A percentile compares a stretch with the other conserved stretches of the same genome.
phyloP scores from a whole-genome alignment of 352 stramenopile species.

The Globisporangium camurandrum region DNA sequence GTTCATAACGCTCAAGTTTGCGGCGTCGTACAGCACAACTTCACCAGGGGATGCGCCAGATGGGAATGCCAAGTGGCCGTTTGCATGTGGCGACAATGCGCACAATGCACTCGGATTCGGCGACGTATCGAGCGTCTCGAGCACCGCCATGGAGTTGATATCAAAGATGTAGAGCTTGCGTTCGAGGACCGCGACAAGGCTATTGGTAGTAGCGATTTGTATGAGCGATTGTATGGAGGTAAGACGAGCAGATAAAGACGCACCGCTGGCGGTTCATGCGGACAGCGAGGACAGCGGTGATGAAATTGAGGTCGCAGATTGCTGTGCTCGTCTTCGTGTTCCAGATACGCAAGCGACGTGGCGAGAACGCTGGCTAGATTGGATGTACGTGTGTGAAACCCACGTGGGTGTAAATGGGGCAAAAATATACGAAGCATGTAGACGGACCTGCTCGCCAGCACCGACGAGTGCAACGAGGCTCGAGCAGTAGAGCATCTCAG shows the following conservation, averaged over 20 bases:
- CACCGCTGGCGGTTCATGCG: constrained; percentile 88
- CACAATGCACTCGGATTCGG: constrained; percentile 82
- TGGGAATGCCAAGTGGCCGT: constrained; percentile 80
- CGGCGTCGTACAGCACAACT: constrained; percentile 90
- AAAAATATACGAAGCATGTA: not conserved
- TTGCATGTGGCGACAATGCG: constrained; percentile 79
- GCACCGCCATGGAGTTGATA: constrained; percentile 91
- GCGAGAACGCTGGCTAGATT: constrained; percentile 85
- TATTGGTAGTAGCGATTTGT: too few relatives aligned
- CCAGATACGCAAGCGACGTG: constrained; percentile 85
- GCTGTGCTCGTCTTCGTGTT: constrained; percentile 87
- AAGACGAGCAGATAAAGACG: too few relatives aligned
- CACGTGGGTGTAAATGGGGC: not conserved
- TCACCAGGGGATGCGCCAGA: constrained; percentile 74
- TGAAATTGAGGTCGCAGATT: constrained; percentile 91
- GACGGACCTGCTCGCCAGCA: constrained; percentile 73
- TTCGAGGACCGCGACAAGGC: constrained; percentile 81
- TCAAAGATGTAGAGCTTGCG: constrained; percentile 91
- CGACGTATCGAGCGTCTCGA: constrained; percentile 88
- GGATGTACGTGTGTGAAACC: too few relatives aligned
- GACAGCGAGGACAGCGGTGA: constrained; percentile 84
- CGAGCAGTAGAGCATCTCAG: constrained; percentile 92
- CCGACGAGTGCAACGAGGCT: constrained; percentile 89
- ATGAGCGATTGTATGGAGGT: too few relatives aligned
- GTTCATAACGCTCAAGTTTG: constrained; percentile 89